phyloP scores from a whole-genome alignment of 75 land plant species.

The Azolla pinnata region DNA sequence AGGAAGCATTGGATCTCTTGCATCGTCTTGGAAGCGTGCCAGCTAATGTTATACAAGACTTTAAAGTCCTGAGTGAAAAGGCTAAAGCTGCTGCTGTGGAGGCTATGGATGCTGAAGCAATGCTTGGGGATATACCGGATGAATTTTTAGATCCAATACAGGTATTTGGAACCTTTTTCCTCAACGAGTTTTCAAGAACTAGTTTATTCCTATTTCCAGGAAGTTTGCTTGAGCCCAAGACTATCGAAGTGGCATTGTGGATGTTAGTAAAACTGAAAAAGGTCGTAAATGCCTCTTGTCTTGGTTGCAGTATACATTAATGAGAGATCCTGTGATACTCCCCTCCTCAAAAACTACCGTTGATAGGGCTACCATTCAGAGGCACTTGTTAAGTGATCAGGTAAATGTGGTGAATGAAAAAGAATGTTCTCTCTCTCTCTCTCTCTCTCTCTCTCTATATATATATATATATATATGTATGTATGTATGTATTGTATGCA shows the following conservation, averaged over 20 bases:
- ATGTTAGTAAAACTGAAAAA: no score
- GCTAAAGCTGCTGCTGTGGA: slow-evolving; percentile 70
- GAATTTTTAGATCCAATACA: slow-evolving; percentile 99
- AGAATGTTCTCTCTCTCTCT: no score
- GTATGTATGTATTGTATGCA: no score
- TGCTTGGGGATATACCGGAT: slow-evolving; percentile 94
- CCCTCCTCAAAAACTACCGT: slow-evolving; percentile 83
- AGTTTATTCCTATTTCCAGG: no score
- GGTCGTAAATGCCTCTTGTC: no score
- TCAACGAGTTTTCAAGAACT: no score
- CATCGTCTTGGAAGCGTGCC: slow-evolving; percentile 34
- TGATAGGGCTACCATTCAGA: slow-evolving; percentile 77
- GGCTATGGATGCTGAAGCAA: slow-evolving; percentile 81
- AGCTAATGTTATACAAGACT: slow-evolving; percentile 50
- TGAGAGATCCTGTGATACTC: slow-evolving; percentile 95
- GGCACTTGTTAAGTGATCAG: slow-evolving; percentile 90
- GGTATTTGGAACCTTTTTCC: slow-evolving; percentile 28
- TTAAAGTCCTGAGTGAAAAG: slow-evolving; percentile 59
- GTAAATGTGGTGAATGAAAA: no score
- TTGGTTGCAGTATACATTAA: slow-evolving; percentile 87
- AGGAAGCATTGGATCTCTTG: slow-evolving; percentile 67
- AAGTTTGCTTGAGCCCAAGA: no score
- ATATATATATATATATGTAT: no score
- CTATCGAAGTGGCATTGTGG: no score
- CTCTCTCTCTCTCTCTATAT: no score